These are phyloP conservation scores for Termitomyces sp. DNA, from an alignment of 1,284 basidiomycete species.

Conservation along the genomic window DNA sequence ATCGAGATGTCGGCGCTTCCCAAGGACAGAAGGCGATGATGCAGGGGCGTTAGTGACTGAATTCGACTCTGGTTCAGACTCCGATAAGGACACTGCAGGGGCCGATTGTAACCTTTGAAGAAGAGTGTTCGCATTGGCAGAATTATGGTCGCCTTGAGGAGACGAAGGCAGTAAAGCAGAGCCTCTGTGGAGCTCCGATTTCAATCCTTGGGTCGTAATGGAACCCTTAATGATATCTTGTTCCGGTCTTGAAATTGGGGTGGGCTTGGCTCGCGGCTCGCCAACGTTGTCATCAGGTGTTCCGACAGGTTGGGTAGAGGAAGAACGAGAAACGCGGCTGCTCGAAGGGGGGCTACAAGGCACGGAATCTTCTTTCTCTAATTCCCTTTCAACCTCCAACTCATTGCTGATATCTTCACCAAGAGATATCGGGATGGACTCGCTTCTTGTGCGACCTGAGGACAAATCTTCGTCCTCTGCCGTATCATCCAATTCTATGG, in stretches of 20 bases:
- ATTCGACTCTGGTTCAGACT: neutral
- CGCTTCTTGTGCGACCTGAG: neutral
- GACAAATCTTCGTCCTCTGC: neutral
- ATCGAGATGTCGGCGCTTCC: constrained; percentile 5
- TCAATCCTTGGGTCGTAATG: neutral
- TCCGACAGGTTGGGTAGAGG: neutral
- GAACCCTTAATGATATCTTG: neutral
- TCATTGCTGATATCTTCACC: constrained; percentile 2
- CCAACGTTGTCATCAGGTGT: neutral
- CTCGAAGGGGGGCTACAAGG: neutral
- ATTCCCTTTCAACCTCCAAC: neutral
- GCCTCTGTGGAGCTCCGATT: neutral
- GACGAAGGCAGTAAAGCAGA: neutral
- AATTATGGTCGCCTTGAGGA: neutral
- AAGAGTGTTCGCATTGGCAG: neutral
- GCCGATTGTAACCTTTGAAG: constrained; percentile 6
- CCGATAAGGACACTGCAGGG: neutral
- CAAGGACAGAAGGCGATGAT: constrained; percentile 2
- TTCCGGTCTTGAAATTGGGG: neutral
- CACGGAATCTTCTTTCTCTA: neutral
- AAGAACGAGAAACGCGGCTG: neutral
- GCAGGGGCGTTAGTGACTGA: neutral
- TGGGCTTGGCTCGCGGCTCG: neutral
- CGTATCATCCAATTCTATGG: neutral
- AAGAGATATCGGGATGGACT: neutral